A percentile compares a stretch with the other conserved stretches of the same genome.
Evolutionary conservation across 2,329 filamentous ascomycete genomes (phyloP).

Genomic region (Aspergillus floridensis): DNA sequence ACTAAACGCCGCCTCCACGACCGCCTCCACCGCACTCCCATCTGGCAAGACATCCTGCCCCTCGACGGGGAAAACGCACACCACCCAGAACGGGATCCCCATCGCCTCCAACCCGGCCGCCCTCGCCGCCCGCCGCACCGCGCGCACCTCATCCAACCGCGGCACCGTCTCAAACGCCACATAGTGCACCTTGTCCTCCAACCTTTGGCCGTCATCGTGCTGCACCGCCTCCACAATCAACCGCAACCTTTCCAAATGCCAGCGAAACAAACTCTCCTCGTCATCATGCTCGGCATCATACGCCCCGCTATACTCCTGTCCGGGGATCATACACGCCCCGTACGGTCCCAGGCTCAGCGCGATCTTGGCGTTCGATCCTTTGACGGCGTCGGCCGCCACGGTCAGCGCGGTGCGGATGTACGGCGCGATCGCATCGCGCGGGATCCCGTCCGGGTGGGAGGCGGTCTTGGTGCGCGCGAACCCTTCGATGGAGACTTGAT

Average conservation of each 20-base stretch:
- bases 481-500: slow-evolving; percentile 60
- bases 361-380: slow-evolving; percentile 14
- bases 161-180: slow-evolving; percentile 67
- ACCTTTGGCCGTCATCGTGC: slow-evolving; percentile 22
- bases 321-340: slow-evolving; percentile 64
- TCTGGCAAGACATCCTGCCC: slow-evolving; percentile 54
- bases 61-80: slow-evolving; percentile 60
- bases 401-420: slow-evolving; percentile 44
- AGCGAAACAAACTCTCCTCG: slow-evolving; percentile 48
- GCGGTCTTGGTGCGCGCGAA: slow-evolving; percentile 53
- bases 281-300: slow-evolving; percentile 55
- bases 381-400: slow-evolving; percentile 37
- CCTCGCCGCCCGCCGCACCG: slow-evolving; percentile 51
- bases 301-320: slow-evolving; percentile 62
- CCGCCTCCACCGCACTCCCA: slow-evolving; percentile 48
- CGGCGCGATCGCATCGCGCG: slow-evolving; percentile 36
- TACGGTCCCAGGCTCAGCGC: slow-evolving; percentile 66
- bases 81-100: slow-evolving; percentile 56
- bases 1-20: slow-evolving; percentile 41
- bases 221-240: slow-evolving; percentile 48
- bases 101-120: slow-evolving; percentile 11
- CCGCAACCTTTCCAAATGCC: slow-evolving; percentile 57
- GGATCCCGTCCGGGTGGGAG: slow-evolving; percentile 47
- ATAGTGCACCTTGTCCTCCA: slow-evolving; percentile 44
- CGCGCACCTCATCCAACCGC: slow-evolving; percentile 59